Evolutionary conservation across 495 filamentous ascomycete genomes (phyloP).

Genomic region (Trichocladium uniseriatum): DNA sequence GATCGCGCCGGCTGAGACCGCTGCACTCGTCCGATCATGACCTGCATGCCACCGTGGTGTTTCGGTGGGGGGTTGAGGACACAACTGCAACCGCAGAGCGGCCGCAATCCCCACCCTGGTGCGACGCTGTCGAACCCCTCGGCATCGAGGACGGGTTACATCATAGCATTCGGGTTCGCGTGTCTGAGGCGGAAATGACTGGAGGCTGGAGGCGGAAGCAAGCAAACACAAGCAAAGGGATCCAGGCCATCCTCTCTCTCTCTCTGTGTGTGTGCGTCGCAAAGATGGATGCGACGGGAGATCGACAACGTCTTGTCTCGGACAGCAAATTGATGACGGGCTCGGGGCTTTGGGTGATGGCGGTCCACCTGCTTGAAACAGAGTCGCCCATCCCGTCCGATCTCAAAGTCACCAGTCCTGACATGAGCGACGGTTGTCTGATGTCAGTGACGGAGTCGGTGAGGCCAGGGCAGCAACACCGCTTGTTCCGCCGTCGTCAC

Average conservation of each 20-base stretch:
- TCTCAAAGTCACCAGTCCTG: neutral
- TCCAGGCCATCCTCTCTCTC: too few species aligned
- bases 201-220: neutral
- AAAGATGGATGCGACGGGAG: neutral
- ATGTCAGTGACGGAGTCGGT: too few species aligned
- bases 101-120: neutral
- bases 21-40: neutral
- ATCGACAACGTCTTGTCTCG: neutral
- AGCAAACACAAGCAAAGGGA: neutral
- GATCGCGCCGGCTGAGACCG: neutral
- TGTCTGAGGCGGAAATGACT: slow-evolving; percentile 13
- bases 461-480: too few species aligned
- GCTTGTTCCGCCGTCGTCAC: too few species aligned
- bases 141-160: slow-evolving; percentile 5
- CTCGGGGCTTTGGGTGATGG: neutral
- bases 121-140: neutral
- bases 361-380: slow-evolving; percentile 3
- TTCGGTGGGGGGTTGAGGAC: neutral
- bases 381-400: neutral
- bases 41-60: neutral
- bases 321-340: neutral
- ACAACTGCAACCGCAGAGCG: neutral
- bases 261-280: neutral
- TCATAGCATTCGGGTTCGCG: slow-evolving; percentile 5
- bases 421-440: too few species aligned